Evolutionary conservation across 768 basidiomycete species (phyloP), one percentile per base, ranked within the genome.

Genomic region (Leccinum aurantiacum): DNA sequence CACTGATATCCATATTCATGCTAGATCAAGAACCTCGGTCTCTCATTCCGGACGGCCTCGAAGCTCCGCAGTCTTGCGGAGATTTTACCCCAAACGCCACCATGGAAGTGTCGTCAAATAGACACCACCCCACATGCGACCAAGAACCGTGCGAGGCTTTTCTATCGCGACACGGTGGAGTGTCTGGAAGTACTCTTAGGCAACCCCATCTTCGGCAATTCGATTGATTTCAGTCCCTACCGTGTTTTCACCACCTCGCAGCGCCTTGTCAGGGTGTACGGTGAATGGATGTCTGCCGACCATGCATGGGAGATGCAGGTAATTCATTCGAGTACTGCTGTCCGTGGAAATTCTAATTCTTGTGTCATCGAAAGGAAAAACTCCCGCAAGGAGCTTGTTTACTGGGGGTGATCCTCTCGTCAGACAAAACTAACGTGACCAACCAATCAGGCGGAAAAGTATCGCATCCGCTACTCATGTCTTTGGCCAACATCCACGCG

Each of bases 221-320:
- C 14, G 37, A 38, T 38, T 38, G 37, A 38, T 10, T 62, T 69
- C 17, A 57, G 46, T 10, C 72, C 65, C 6, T 56, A 56, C 2
- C 57, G 56, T 11, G 13, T 64, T 1, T 75, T 60, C 24, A 48
- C 53, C 25, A 47, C 52, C 22, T 48, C 60, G 19, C 61, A 61
- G 35, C 31, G 58, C 22, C 33, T 35, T 4, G 38, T 60, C 11
- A 25, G 58, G 9, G 46, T 65, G 9, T 71, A 63, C 27, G 44
- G 19, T 11, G 66, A 71, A n/a, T 73, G 63, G 51, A 65, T 74
- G 31, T 69, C 63, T 5, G 57, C 64, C n/a, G 56, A 72, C 5
- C 15, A 24, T 25, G 68, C 72, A 22, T 74, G 73, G 74, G 19
- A 63, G 5, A 58, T 68, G 9, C 71, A 73, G 67, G 71, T 67